phyloP scores from a whole-genome alignment of 2,329 filamentous ascomycete species.

The Rhinocladiella similis region DNA sequence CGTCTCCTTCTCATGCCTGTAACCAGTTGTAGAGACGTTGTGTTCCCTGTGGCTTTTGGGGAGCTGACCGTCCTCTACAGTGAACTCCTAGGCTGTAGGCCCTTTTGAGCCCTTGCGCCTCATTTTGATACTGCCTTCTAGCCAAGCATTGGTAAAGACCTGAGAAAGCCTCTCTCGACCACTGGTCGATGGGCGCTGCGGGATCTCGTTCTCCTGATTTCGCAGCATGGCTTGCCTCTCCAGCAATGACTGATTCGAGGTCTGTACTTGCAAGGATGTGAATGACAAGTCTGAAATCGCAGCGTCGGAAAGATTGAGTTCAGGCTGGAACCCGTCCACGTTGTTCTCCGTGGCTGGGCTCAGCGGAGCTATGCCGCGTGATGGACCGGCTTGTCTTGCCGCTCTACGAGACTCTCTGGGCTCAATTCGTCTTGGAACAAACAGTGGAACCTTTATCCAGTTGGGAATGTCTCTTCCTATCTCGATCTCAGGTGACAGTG shows the following conservation, averaged over 20 bases:
- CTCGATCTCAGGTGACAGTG: conserved; percentile 6
- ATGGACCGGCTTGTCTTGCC: not conserved
- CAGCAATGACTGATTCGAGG: conserved; percentile 14
- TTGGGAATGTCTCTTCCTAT: conserved; percentile 13
- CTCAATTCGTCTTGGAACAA: conserved; percentile 14
- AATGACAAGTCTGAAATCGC: conserved; percentile 19
- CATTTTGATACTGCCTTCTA: not conserved
- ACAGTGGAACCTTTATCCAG: conserved; percentile 20
- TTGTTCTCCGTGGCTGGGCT: not conserved
- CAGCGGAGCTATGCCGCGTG: not conserved
- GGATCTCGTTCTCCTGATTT: conserved; percentile 3
- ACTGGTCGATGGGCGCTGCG: not conserved
- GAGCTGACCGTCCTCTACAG: no score
- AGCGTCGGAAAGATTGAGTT: conserved; percentile 2
- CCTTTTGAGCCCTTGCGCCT: not conserved
- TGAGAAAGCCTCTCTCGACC: conserved; percentile 8
- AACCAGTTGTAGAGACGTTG: not conserved
- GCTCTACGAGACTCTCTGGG: not conserved
- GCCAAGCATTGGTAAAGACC: conserved; percentile 4
- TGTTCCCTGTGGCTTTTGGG: not conserved
- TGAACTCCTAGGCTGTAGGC: not conserved
- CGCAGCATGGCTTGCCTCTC: conserved; percentile 13
- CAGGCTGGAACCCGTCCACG: not conserved
- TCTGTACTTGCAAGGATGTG: conserved; percentile 9
- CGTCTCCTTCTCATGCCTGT: not conserved